Conservation (phyloP, 495 filamentous ascomycete genomes). For the Pseudevernia furfuracea region DNA sequence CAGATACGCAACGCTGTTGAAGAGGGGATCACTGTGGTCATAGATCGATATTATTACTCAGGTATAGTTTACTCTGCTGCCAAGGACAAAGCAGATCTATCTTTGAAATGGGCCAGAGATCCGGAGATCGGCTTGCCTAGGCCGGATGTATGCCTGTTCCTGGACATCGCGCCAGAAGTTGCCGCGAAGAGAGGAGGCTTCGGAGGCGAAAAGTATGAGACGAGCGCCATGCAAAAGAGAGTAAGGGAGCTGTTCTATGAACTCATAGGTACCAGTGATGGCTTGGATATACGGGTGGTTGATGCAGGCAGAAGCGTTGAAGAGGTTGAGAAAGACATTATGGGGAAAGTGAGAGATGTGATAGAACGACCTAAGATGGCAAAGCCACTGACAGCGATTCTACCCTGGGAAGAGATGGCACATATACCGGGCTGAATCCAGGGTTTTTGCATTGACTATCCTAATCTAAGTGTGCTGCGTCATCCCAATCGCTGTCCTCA, state of each 20-base stretch:
- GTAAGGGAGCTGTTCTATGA: constrained; percentile 66
- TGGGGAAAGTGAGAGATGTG: constrained; percentile 45
- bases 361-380: constrained; percentile 34
- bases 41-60: constrained; percentile 90
- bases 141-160: constrained; percentile 81
- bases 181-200: constrained; percentile 73
- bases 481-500: constrained; percentile 56
- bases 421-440: neutral
- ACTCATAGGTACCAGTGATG: constrained; percentile 34
- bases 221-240: constrained; percentile 67
- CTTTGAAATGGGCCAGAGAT: constrained; percentile 67
- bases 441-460: neutral
- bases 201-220: constrained; percentile 85
- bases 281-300: constrained; percentile 37
- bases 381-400: constrained; percentile 37
- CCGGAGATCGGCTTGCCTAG: constrained; percentile 83
- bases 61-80: constrained; percentile 95
- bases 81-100: constrained; percentile 62
- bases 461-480: constrained; percentile 44
- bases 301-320: constrained; percentile 48
- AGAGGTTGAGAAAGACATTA: constrained; percentile 53
- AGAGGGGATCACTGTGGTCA: constrained; percentile 64
- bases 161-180: constrained; percentile 66
- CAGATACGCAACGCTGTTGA: constrained; percentile 55
- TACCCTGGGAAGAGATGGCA: constrained; percentile 32